A percentile compares a stretch with the other conserved stretches of the same genome.
These are phyloP conservation scores for Xylaria bambusicola DNA, from an alignment of 495 filamentous ascomycete genomes.

Conservation along the genomic window DNA sequence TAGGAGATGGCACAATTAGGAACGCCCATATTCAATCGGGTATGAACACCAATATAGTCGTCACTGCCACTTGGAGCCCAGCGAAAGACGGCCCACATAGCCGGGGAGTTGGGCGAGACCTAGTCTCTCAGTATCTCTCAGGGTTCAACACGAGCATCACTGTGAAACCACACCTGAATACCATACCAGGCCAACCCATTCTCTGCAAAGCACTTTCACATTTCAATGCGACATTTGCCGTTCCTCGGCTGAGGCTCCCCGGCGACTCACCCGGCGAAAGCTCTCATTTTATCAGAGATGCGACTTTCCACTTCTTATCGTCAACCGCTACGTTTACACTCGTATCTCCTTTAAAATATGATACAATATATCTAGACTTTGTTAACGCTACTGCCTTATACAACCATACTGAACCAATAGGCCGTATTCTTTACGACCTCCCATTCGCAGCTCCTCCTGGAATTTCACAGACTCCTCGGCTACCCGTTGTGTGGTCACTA, in stretches of 20 bases:
- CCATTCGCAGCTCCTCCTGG: conserved; percentile 82
- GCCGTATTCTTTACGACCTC: conserved; percentile 69
- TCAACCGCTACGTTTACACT: conserved; percentile 86
- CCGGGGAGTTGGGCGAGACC: conserved; percentile 61
- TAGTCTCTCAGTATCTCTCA: conserved; percentile 85
- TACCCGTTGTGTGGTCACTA: conserved; percentile 80
- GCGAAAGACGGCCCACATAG: conserved; percentile 61
- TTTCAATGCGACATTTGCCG: conserved; percentile 66
- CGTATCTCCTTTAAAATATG: conserved; percentile 71
- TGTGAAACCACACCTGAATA: conserved; percentile 64
- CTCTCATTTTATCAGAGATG: conserved; percentile 76
- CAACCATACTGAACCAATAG: conserved; percentile 73
- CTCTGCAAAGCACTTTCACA: conserved; percentile 72
- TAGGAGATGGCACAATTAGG: conserved; percentile 70
- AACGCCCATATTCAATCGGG: conserved; percentile 65
- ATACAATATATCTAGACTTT: conserved; percentile 70
- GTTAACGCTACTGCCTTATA: conserved; percentile 86
- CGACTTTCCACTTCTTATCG: conserved; percentile 82
- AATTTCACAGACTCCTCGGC: conserved; percentile 62
- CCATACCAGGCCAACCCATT: conserved; percentile 71
- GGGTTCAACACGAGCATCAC: conserved; percentile 81
- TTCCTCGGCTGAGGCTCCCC: conserved; percentile 64
- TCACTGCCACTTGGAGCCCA: conserved; percentile 78
- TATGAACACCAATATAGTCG: conserved; percentile 67
- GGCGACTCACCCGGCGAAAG: conserved; percentile 49